Conservation (phyloP, 1,139 yeast species). For the Saccharomycopsis crataegensis region DNA sequence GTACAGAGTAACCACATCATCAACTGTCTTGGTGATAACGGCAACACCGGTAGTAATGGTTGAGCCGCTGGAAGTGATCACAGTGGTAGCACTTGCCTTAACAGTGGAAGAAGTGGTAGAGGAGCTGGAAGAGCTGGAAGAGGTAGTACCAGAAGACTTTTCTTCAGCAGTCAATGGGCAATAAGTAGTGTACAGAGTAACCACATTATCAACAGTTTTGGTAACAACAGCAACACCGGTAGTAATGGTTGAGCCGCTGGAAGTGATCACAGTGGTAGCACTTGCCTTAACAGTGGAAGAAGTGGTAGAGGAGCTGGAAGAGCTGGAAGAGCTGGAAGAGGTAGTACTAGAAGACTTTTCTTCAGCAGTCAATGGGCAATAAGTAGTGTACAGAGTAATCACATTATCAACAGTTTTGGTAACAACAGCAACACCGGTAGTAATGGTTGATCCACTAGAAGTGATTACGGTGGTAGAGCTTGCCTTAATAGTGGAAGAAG, state of each 20-base stretch:
- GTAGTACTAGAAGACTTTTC: neutral
- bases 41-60: conserved; percentile 17
- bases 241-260: conserved; percentile 2
- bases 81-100: conserved; percentile 1
- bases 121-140: conserved; percentile 6
- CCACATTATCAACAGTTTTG: conserved; percentile 36
- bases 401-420: conserved; percentile 38
- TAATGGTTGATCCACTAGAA: conserved; percentile 17
- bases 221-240: conserved; percentile 28
- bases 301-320: conserved; percentile 13
- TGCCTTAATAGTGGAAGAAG: conserved; percentile 20
- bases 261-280: conserved; percentile 16
- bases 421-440: conserved; percentile 24
- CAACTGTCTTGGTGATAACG: conserved; percentile 35
- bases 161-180: conserved; percentile 24
- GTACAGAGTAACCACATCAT: conserved; percentile 38
- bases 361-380: conserved; percentile 24
- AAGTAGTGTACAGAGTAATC: conserved; percentile 41
- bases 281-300: conserved; percentile 23
- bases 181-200: conserved; percentile 42
- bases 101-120: conserved; percentile 4
- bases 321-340: conserved; percentile 17
- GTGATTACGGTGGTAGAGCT: conserved; percentile 22
- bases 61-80: neutral
- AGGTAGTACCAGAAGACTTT: neutral